These are phyloP conservation scores for Ophiostoma tasmaniense DNA, from an alignment of 2,329 filamentous ascomycete genomes.

Conservation along the genomic window DNA sequence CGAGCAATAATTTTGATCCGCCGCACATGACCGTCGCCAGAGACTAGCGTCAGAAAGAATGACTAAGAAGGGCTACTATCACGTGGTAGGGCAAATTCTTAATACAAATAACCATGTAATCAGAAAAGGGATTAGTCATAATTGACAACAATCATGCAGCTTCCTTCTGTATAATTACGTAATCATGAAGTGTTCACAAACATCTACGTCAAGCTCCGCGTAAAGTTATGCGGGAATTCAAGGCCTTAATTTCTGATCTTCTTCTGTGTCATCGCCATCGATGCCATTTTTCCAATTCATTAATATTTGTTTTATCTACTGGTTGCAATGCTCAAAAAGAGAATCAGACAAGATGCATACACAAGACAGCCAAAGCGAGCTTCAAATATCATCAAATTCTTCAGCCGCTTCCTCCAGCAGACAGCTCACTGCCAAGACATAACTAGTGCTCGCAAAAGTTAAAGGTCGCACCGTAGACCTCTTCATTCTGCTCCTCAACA, in stretches of 20 bases:
- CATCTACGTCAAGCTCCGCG: not conserved
- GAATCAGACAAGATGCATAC: not conserved
- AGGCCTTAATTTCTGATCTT: too few relatives aligned
- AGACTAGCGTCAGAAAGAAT: not conserved
- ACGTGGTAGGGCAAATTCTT: constrained; percentile 19
- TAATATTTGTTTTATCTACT: not conserved
- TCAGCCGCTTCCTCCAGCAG: not conserved
- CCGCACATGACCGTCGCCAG: constrained; percentile 2
- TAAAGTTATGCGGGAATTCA: too few relatives aligned
- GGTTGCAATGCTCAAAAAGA: not conserved
- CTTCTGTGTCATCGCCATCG: not conserved
- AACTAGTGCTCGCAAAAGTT: constrained; percentile 14
- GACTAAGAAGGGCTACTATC: constrained; percentile 2
- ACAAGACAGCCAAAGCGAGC: not conserved
- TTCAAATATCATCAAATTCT: not conserved
- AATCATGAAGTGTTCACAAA: not conserved
- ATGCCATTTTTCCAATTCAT: not conserved
- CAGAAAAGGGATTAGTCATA: not conserved
- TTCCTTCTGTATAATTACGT: not conserved
- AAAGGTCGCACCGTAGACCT: constrained; percentile 2
- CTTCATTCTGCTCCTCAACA: constrained; percentile 5
- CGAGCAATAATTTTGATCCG: not conserved
- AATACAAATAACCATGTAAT: not conserved
- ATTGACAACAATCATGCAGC: not conserved
- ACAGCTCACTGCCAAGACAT: not conserved